Percentiles rank a stretch among this genome's conserved stretches.
phyloP scores from a whole-genome alignment of 192 early-diverging fungal genomes.

The Chytriomyces sp. region DNA sequence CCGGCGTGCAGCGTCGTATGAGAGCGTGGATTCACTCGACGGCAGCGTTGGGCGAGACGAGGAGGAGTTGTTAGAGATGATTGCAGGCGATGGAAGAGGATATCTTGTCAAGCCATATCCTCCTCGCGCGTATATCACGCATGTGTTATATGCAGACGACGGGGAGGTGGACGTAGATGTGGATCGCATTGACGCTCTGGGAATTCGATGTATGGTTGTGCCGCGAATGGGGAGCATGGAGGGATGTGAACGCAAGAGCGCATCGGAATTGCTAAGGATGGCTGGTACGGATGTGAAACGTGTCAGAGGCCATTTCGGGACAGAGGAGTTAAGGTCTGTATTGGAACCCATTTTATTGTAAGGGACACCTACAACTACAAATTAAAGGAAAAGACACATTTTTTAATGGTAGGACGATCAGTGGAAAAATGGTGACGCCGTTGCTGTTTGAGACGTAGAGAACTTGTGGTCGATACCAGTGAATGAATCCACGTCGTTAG shows the following conservation, averaged over 20 bases:
- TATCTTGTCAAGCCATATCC: constrained; percentile 43
- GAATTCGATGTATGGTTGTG: constrained; percentile 41
- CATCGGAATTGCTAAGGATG: neutral
- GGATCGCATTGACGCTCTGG: constrained; percentile 35
- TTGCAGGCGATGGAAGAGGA: constrained; percentile 9
- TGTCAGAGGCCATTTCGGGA: constrained; percentile 9
- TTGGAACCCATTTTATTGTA: constrained; percentile 15
- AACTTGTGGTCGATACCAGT: too few relatives aligned
- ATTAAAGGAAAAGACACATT: too few relatives aligned
- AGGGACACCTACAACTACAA: too few relatives aligned
- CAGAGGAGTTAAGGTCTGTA: constrained; percentile 18
- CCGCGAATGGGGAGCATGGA: neutral
- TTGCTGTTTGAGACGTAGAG: too few relatives aligned
- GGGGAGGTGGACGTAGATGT: constrained; percentile 36
- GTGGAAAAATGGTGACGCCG: too few relatives aligned
- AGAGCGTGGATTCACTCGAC: neutral
- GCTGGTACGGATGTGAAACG: neutral
- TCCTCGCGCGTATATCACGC: constrained; percentile 47
- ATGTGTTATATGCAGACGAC: constrained; percentile 46
- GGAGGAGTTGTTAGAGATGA: constrained; percentile 19
- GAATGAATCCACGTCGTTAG: too few relatives aligned
- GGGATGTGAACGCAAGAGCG: neutral
- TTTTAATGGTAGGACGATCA: too few relatives aligned
- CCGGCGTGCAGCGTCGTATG: neutral
- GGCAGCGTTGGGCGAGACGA: neutral